A percentile compares a stretch with the other conserved stretches of the same genome.
Evolutionary conservation across 2,329 filamentous ascomycete genomes (phyloP).

Genomic region (Cercospora beticola): DNA sequence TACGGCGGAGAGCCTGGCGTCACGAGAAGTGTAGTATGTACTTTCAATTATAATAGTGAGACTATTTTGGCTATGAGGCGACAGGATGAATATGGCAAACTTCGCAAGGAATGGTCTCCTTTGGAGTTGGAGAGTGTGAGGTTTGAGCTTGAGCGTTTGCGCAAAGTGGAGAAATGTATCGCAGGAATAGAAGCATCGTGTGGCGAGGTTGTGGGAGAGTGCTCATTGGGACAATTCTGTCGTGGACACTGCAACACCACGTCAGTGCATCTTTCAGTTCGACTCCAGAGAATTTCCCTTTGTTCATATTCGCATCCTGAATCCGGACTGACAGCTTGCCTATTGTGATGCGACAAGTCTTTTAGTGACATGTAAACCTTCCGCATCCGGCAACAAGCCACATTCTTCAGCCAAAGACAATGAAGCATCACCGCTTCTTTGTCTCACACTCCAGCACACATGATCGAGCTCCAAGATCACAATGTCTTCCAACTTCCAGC

Average conservation of each 20-base stretch:
- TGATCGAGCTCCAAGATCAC: neutral
- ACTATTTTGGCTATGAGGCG: neutral
- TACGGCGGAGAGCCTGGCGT: neutral
- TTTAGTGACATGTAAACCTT: neutral
- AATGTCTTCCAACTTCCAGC: neutral
- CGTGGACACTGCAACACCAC: neutral
- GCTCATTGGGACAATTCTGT: neutral
- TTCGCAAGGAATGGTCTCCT: neutral
- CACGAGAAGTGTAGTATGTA: neutral
- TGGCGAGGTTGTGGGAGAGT: neutral
- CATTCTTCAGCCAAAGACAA: neutral
- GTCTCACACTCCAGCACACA: neutral
- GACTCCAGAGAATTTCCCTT: neutral
- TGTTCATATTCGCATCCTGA: neutral
- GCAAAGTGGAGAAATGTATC: neutral
- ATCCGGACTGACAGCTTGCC: neutral
- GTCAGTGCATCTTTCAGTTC: neutral
- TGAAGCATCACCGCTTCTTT: neutral
- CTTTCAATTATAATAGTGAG: neutral
- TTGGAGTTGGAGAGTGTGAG: neutral
- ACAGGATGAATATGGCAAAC: neutral
- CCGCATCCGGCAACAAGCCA: neutral
- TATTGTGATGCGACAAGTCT: neutral
- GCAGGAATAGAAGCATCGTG: neutral
- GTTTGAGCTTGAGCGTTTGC: neutral